Conservation (phyloP, 2,329 filamentous ascomycete genomes). For the Magnaporthiopsis rhizophila region DNA sequence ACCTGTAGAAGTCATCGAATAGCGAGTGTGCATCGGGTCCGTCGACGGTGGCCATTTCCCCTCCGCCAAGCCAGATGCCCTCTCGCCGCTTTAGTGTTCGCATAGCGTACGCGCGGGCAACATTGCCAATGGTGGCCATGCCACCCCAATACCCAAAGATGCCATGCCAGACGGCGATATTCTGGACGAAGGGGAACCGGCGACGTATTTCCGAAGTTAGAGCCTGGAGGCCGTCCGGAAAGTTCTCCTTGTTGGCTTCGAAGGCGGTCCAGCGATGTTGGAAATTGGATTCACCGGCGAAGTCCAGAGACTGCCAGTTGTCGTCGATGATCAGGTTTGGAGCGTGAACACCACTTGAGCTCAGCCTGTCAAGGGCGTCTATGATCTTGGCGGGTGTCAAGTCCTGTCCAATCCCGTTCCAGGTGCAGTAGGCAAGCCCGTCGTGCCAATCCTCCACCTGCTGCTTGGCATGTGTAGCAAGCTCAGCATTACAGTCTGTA, state of each 20-base stretch:
- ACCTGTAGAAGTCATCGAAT: slow-evolving; percentile 79
- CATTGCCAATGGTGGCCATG: slow-evolving; percentile 63
- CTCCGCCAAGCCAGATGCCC: slow-evolving; percentile 43
- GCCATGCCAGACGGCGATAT: slow-evolving; percentile 93
- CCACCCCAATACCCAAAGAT: slow-evolving; percentile 86
- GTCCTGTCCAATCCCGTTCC: slow-evolving; percentile 83
- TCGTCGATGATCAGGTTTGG: slow-evolving; percentile 92
- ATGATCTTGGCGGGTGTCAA: slow-evolving; percentile 76
- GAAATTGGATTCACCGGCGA: slow-evolving; percentile 40
- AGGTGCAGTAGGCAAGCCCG: slow-evolving; percentile 46
- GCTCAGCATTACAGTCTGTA: background rate
- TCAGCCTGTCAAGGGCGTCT: slow-evolving; percentile 63
- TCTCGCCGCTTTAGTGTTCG: slow-evolving; percentile 45
- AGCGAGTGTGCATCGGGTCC: slow-evolving; percentile 66
- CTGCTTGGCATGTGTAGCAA: background rate
- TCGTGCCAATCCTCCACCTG: slow-evolving; percentile 5
- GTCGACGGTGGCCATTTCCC: slow-evolving; percentile 64
- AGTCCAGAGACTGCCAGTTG: slow-evolving; percentile 80
- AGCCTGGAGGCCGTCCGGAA: slow-evolving; percentile 70
- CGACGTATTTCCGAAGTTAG: slow-evolving; percentile 62
- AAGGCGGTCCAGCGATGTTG: slow-evolving; percentile 70
- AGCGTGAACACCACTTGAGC: slow-evolving; percentile 65
- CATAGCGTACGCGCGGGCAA: slow-evolving; percentile 74
- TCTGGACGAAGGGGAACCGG: slow-evolving; percentile 63
- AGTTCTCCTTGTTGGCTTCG: slow-evolving; percentile 71